These are phyloP conservation scores for Boletus vinaceobasis DNA, from an alignment of 768 basidiomycete genomes.

Conservation along the genomic window DNA sequence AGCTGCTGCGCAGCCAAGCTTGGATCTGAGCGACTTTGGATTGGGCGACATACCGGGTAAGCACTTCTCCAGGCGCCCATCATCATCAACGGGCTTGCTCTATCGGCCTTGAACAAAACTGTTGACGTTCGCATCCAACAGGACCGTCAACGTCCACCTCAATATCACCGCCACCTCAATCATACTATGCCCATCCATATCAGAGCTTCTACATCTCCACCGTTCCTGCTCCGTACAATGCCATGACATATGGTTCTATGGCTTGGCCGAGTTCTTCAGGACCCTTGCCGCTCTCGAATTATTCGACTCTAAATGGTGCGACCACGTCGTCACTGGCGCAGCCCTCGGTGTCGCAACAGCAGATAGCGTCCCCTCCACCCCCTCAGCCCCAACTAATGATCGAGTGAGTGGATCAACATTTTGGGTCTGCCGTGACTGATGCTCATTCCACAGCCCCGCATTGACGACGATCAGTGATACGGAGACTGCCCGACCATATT, in stretches of 20 bases:
- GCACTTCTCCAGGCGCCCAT: constrained; percentile 33
- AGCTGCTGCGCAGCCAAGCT: constrained; percentile 31
- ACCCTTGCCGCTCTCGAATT: constrained; percentile 62
- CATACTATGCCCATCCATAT: constrained; percentile 42
- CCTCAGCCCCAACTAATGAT: constrained; percentile 52
- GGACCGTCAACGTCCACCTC: constrained; percentile 41
- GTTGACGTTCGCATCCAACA: constrained; percentile 16
- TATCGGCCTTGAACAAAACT: background rate
- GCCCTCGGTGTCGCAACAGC: constrained; percentile 30
- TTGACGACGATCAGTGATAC: constrained; percentile 57
- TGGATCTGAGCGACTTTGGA: constrained; percentile 44
- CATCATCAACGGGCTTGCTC: constrained; percentile 10
- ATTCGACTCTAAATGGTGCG: constrained; percentile 78
- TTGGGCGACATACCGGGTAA: constrained; percentile 44
- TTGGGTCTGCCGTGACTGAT: constrained; percentile 12
- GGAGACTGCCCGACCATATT: constrained; percentile 43
- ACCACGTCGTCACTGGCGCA: constrained; percentile 44
- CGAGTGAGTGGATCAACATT: constrained; percentile 48
- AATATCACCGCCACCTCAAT: constrained; percentile 38
- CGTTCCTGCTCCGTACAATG: constrained; percentile 47
- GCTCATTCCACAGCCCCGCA: constrained; percentile 44
- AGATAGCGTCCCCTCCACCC: constrained; percentile 25
- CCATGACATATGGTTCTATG: constrained; percentile 50
- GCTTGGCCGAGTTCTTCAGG: constrained; percentile 43
- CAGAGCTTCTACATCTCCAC: constrained; percentile 40